These are phyloP conservation scores for Lepidium didymum DNA, from an alignment of 345 rosid genomes.

Conservation along the genomic window DNA sequence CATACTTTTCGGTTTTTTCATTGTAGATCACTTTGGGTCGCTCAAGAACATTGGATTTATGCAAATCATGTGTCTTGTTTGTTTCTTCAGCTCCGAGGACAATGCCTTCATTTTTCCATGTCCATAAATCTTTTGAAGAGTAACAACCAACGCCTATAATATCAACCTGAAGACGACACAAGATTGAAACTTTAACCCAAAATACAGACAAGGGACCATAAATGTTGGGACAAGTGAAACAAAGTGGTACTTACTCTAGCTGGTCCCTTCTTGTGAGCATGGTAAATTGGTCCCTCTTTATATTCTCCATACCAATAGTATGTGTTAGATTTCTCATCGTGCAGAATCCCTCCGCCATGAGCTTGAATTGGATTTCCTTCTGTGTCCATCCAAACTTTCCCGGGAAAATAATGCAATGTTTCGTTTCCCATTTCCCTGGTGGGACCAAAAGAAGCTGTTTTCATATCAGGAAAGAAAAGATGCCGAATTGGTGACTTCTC, in stretches of 20 bases:
- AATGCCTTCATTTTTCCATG: slow-evolving; percentile 88
- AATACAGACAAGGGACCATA: neutral
- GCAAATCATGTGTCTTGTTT: slow-evolving; percentile 67
- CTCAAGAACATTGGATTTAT: slow-evolving; percentile 83
- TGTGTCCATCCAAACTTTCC: slow-evolving; percentile 85
- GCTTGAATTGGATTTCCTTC: slow-evolving; percentile 93
- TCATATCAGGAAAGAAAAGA: slow-evolving; percentile 68
- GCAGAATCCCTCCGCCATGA: slow-evolving; percentile 84
- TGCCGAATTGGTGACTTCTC: slow-evolving; percentile 77
- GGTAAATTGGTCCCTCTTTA: slow-evolving; percentile 91
- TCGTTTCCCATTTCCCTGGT: slow-evolving; percentile 46
- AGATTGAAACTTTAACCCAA: neutral
- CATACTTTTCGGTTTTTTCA: slow-evolving; percentile 59
- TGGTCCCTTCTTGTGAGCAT: slow-evolving; percentile 62
- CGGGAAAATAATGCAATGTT: slow-evolving; percentile 54
- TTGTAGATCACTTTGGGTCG: slow-evolving; percentile 91
- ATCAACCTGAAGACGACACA: slow-evolving; percentile 57
- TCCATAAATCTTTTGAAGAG: slow-evolving; percentile 88
- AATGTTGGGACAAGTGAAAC: neutral
- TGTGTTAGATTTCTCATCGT: slow-evolving; percentile 45
- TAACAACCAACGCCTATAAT: slow-evolving; percentile 93
- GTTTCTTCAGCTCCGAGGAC: slow-evolving; percentile 67
- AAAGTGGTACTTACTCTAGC: slow-evolving; percentile 57
- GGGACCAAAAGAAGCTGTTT: slow-evolving; percentile 50
- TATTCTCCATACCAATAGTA: slow-evolving; percentile 95